Base-by-base conservation (phyloP, 2,329 filamentous ascomycete species). In the Alternaria infectoria region DNA sequence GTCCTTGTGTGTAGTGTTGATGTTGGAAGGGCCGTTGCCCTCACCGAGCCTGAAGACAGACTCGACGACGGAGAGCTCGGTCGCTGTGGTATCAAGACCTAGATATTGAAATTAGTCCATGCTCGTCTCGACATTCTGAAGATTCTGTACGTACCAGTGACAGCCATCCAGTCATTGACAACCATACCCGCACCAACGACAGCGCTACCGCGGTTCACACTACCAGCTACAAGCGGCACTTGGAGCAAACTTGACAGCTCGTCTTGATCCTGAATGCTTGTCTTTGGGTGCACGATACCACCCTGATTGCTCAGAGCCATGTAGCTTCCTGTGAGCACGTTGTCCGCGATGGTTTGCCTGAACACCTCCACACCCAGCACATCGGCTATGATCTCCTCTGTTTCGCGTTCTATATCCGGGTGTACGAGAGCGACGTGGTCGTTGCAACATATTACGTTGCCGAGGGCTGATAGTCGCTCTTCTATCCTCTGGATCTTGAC, bases 111-210 rank as follows among this genome's bases (percentile, higher is more conserved):
- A 47, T 68, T 59, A 67, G 58, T 28, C 52, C 7, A n/a, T n/a
- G 26, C 0, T 19, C 10, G 11, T 11, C 2, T 2, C 19, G 7
- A 10, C 4, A 3, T 15, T 11, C 11, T 11, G 43, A 11, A 8
- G 10, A 5, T 30, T 30, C 8, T 49, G 26, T 52, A 71, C 76
- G 23, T 64, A 80, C 77, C 80, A 26, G 93, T 97, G 28, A 97
- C 93, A 28, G 95, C 93, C 82, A 97, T 89, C 94, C 95, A 97
- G 86, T 98, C 95, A 79, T 97, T 97, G 68, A 97, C 93, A 6
- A 97, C 93, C 92, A 97, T 96, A 46, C 93, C 93, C 2, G 95
- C 96, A 61, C 96, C 96, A n/a, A 99, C 94, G 28, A 99, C 94
- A 64, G 93, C 90, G 78, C 90, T 93, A 66, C 96, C 96, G 68